A percentile compares a stretch with the other conserved stretches of the same genome.
Evolutionary conservation across 2,329 filamentous ascomycete genomes (phyloP).

Genomic region (Aspergillus neoniger): DNA sequence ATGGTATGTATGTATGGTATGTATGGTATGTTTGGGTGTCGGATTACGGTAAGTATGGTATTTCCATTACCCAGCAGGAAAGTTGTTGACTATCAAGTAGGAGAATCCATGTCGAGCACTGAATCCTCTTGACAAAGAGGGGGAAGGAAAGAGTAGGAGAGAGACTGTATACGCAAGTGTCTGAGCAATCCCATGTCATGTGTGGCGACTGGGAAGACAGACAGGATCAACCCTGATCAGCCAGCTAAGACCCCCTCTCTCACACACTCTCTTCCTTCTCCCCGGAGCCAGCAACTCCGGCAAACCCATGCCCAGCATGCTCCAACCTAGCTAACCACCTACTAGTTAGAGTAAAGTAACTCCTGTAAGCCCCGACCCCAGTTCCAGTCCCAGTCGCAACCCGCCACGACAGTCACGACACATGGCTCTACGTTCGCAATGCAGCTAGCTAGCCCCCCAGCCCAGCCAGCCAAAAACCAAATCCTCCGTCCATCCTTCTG

Average conservation of each 20-base stretch:
- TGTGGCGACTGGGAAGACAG: no score
- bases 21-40: neutral
- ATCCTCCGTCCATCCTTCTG: no score
- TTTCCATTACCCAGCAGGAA: neutral
- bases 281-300: neutral
- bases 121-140: no score
- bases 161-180: no score
- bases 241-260: neutral
- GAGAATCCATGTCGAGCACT: neutral
- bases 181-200: no score
- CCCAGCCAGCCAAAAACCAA: neutral
- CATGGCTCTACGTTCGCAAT: neutral
- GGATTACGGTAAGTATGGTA: neutral
- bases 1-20: neutral
- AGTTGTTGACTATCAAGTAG: neutral
- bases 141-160: no score
- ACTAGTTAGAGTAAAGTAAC: neutral
- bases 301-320: neutral
- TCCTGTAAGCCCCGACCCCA: neutral
- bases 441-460: neutral
- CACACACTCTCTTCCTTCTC: neutral
- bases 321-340: neutral
- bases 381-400: constrained; percentile 2
- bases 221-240: neutral
- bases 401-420: constrained; percentile 4